phyloP scores from a whole-genome alignment of 2,329 filamentous ascomycete species.

The Colletotrichum sp. region DNA sequence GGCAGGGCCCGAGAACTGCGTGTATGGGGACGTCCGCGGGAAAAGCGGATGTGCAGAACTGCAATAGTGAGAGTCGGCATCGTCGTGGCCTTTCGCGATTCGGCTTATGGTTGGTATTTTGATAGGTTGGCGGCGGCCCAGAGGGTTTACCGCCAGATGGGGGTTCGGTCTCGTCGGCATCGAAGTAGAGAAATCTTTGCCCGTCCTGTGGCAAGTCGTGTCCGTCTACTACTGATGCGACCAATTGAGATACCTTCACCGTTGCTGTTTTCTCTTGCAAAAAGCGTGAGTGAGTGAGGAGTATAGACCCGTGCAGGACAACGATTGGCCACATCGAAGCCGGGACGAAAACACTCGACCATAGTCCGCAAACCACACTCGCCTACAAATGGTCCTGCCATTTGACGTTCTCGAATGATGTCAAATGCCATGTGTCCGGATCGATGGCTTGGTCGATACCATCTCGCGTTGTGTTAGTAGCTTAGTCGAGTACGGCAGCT shows the following conservation, averaged over 20 bases:
- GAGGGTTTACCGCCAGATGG: too few species aligned
- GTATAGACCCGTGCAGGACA: too few species aligned
- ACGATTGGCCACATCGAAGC: too few species aligned
- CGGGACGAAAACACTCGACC: fast-evolving
- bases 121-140: background rate
- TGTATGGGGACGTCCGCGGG: background rate
- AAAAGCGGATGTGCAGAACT: background rate
- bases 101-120: fast-evolving
- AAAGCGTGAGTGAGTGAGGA: fast-evolving
- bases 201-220: too few species aligned
- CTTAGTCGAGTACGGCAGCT: too few species aligned
- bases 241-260: too few species aligned
- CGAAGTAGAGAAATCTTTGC: fast-evolving
- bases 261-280: background rate
- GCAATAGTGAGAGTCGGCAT: background rate
- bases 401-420: too few species aligned
- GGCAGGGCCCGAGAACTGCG: background rate
- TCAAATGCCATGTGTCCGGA: too few species aligned
- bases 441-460: background rate
- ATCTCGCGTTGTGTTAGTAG: too few species aligned
- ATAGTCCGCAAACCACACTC: background rate
- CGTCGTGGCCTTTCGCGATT: background rate
- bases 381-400: too few species aligned
- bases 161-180: background rate
- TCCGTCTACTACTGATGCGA: background rate